Conservation (phyloP, 1,284 basidiomycete genomes). For the Papiliotrema nemorosa region DNA sequence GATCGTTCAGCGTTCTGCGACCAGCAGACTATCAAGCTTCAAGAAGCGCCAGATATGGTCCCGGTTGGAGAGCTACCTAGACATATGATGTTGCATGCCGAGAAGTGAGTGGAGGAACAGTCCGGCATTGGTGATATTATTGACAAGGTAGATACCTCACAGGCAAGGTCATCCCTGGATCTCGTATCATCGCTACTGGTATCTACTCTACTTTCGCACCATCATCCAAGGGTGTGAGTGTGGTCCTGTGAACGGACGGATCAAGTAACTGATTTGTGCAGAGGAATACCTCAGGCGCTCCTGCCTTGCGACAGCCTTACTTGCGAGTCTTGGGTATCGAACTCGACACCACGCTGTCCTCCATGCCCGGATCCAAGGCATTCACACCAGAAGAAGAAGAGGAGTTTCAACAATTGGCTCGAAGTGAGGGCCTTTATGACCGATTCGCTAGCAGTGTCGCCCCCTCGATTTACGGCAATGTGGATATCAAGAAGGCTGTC, state of each 20-base stretch:
- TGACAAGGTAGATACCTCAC: slow-evolving; percentile 60
- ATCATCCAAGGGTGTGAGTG: slow-evolving; percentile 71
- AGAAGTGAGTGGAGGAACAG: slow-evolving; percentile 54
- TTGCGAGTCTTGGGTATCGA: slow-evolving; percentile 91
- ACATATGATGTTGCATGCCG: slow-evolving; percentile 89
- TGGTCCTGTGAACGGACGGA: slow-evolving; percentile 2
- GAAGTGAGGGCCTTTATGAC: slow-evolving; percentile 88
- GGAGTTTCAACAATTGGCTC: slow-evolving; percentile 81
- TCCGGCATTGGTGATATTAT: neutral
- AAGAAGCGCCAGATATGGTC: slow-evolving; percentile 99
- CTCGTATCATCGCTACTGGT: slow-evolving; percentile 89
- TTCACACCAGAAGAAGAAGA: slow-evolving; percentile 97
- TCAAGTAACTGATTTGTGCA: slow-evolving; percentile 42
- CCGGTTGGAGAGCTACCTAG: slow-evolving; percentile 96
- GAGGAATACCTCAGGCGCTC: slow-evolving; percentile 66
- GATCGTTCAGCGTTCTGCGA: slow-evolving; percentile 93
- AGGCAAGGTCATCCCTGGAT: slow-evolving; percentile 89
- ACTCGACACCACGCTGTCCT: slow-evolving; percentile 61
- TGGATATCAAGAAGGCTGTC: slow-evolving; percentile 98
- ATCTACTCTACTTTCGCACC: slow-evolving; percentile 92
- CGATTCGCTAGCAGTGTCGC: slow-evolving; percentile 91
- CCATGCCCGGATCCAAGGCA: slow-evolving; percentile 62
- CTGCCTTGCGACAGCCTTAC: slow-evolving; percentile 90
- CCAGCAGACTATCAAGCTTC: slow-evolving; percentile 93
- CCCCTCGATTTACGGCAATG: slow-evolving; percentile 93